Evolutionary conservation across 345 rosid species (phyloP).

Genomic region (Salix koriyanagi): DNA sequence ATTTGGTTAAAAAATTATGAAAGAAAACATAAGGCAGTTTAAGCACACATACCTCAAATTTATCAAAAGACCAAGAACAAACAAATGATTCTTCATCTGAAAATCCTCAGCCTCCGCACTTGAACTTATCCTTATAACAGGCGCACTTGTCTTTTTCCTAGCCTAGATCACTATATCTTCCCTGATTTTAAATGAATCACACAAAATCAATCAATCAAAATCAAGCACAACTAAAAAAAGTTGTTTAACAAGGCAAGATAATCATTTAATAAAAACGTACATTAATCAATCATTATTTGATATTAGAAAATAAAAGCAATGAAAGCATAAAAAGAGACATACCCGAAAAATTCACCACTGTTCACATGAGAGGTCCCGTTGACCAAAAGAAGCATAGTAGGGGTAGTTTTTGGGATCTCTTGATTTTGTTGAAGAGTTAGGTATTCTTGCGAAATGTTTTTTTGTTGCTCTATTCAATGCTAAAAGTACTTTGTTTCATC

Average conservation of each 20-base stretch:
- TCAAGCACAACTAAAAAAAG: neutral
- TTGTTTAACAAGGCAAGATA: neutral
- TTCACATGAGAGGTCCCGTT: too few species aligned
- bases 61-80: constrained; percentile 57
- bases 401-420: too few species aligned
- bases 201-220: constrained; percentile 2
- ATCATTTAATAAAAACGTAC: neutral
- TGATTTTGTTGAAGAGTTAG: too few species aligned
- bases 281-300: neutral
- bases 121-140: constrained; percentile 50
- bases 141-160: constrained; percentile 73
- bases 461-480: too few species aligned
- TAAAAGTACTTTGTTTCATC: too few species aligned
- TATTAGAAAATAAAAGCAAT: neutral
- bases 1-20: neutral
- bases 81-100: constrained; percentile 46
- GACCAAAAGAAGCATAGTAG: too few species aligned
- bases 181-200: constrained; percentile 36
- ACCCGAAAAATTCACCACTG: constrained; percentile 35
- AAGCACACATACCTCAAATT: constrained; percentile 52
- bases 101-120: constrained; percentile 56
- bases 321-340: constrained; percentile 20
- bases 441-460: too few species aligned
- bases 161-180: constrained; percentile 78
- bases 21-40: neutral